These are phyloP conservation scores for Chaetomiaceae sp. DNA, from an alignment of 2,329 filamentous ascomycete species.

Conservation along the genomic window DNA sequence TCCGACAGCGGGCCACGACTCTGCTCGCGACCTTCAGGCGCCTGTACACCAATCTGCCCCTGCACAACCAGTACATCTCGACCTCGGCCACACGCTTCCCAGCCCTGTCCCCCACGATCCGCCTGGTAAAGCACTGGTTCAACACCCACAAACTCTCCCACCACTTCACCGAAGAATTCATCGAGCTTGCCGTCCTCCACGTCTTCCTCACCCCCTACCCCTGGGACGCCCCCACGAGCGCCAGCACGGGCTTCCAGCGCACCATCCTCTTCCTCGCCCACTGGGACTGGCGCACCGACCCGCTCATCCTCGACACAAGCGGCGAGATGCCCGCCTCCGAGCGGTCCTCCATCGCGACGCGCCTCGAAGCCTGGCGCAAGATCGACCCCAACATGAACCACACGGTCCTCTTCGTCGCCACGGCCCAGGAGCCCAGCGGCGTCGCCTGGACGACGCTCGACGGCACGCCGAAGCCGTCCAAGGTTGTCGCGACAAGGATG, in stretches of 20 bases:
- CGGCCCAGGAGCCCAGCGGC: slow-evolving; percentile 71
- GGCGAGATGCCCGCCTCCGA: slow-evolving; percentile 59
- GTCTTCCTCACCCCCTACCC: slow-evolving; percentile 79
- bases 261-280: slow-evolving; percentile 73
- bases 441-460: slow-evolving; percentile 71
- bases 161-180: slow-evolving; percentile 73
- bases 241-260: slow-evolving; percentile 75
- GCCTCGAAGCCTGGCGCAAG: slow-evolving; percentile 79
- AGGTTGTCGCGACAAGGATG: slow-evolving; percentile 80
- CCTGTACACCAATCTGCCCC: slow-evolving; percentile 65
- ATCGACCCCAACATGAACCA: slow-evolving; percentile 86
- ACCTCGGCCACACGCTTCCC: slow-evolving; percentile 77
- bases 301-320: slow-evolving; percentile 74
- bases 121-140: slow-evolving; percentile 88
- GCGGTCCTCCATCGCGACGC: slow-evolving; percentile 59
- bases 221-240: slow-evolving; percentile 71
- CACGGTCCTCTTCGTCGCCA: slow-evolving; percentile 75
- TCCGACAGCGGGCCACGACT: slow-evolving; percentile 64
- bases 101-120: slow-evolving; percentile 74
- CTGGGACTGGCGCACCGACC: slow-evolving; percentile 88
- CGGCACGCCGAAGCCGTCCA: slow-evolving; percentile 54
- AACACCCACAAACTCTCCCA: slow-evolving; percentile 70
- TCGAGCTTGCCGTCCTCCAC: slow-evolving; percentile 76
- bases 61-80: slow-evolving; percentile 76
- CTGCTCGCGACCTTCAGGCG: slow-evolving; percentile 69